Evolutionary conservation across 2,329 filamentous ascomycete species (phyloP).

Genomic region (Cordyceps militaris): DNA sequence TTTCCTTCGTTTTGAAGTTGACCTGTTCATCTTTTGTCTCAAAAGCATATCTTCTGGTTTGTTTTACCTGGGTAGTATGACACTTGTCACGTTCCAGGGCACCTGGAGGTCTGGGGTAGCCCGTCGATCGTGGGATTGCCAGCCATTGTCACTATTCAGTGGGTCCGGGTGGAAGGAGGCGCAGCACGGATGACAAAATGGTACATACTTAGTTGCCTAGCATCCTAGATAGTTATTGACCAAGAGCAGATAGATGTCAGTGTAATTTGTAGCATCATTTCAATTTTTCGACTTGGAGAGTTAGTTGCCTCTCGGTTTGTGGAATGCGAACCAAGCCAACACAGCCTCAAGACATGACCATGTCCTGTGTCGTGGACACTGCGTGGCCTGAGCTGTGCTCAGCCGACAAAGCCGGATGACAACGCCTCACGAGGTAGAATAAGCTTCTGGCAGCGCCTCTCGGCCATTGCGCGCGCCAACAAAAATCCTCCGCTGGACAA

Average conservation of each 20-base stretch:
- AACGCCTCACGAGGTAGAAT: neutral
- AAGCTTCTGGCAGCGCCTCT: neutral
- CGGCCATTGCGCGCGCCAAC: neutral
- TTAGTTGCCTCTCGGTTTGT: neutral
- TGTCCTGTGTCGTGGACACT: neutral
- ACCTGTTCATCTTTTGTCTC: no score
- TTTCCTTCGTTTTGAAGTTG: no score
- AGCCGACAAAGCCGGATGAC: no score
- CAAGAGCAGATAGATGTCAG: no score
- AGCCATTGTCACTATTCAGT: neutral
- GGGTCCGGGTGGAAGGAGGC: neutral
- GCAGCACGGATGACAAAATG: neutral
- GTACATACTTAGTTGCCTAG: no score
- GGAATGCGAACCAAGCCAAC: neutral
- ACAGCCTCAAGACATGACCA: conserved; percentile 3
- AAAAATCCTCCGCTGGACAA: neutral
- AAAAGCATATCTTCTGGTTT: no score
- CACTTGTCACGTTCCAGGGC: neutral
- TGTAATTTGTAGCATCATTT: no score
- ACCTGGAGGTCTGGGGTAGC: neutral
- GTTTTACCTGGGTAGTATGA: no score
- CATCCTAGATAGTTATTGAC: no score
- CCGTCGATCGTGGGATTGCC: conserved; percentile 2
- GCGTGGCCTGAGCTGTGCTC: neutral
- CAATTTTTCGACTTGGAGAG: neutral